These are phyloP conservation scores for Penicillium chermesinum DNA, from an alignment of 495 filamentous ascomycete species.

Conservation along the genomic window DNA sequence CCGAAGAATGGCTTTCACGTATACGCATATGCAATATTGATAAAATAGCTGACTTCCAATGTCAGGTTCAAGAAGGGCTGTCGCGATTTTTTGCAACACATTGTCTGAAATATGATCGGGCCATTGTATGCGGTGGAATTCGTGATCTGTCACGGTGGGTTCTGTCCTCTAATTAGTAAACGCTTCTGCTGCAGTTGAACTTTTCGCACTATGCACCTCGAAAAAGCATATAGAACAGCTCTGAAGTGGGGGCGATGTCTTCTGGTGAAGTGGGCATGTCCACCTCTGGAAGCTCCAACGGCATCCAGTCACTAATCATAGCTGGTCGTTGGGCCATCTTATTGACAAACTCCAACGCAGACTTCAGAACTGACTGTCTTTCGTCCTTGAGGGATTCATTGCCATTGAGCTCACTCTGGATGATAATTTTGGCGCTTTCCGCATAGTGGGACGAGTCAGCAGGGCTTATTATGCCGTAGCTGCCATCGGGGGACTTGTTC, in stretches of 20 bases:
- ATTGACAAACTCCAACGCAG: conserved; percentile 23
- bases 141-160: background rate
- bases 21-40: conserved; percentile 27
- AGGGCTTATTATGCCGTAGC: conserved; percentile 3
- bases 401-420: conserved; percentile 21
- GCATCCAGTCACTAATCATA: background rate
- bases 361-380: conserved; percentile 17
- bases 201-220: conserved; percentile 9
- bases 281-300: background rate
- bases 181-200: background rate
- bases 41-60: conserved; percentile 15
- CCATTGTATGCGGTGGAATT: conserved; percentile 14
- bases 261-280: background rate
- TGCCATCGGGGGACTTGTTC: conserved; percentile 7
- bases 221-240: conserved; percentile 28
- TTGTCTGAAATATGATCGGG: conserved; percentile 29
- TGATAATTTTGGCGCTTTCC: conserved; percentile 19
- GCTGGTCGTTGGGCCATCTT: conserved; percentile 11
- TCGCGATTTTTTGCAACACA: conserved; percentile 17
- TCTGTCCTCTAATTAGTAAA: conserved; percentile 11
- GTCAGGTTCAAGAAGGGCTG: conserved; percentile 9
- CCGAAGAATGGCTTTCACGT: conserved; percentile 23
- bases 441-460: conserved; percentile 23
- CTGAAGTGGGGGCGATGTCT: conserved; percentile 14
- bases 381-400: conserved; percentile 16